Base-by-base conservation (phyloP, 1,284 basidiomycete species). In the Ganoderma sp. region DNA sequence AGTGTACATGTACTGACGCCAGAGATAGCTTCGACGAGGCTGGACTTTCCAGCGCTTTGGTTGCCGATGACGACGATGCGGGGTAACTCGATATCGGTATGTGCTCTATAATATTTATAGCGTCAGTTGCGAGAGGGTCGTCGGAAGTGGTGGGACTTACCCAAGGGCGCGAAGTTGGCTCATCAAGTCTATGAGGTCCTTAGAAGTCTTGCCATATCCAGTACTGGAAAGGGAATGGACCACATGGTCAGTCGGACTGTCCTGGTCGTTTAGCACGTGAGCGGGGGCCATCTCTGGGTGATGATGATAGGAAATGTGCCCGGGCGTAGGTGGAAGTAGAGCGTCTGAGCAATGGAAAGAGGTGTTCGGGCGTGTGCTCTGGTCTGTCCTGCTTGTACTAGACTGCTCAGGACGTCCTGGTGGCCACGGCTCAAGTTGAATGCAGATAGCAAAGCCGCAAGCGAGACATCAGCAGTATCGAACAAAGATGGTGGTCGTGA, bases 11-110 rank as follows among this genome's bases (percentile, higher is more conserved):
- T 12, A 50, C 48, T 50, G 22, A 50, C 48, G 3, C 85, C 86
- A n/a, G 84, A 87, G 0, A 89, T 85, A 0, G 86, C 87, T 68
- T 89, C 88, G 0, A 89, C 85, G 0, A 69, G 66, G 67, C 72
- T 66, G 45, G 62, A 75, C 82, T 71, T 74, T 83, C 88, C 87
- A 0, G 88, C 76, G 50, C 73, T 75, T 66, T 78, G 76, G 60
- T 76, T 76, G 0, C 77, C 77, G 17, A 78, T 76, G 50, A 77
- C 76, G 8, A 73, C 76, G 34, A 78, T 73, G 3, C 76, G 74
- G 17, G 77, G 77, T 0, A 78, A 70, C 48, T 77, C 75, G 9
- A 78, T 52, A 50, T 75, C 72, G 39, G n/a, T 50, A 12, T 50
- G 48, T 50, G 48, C 48, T 1, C 48, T 50, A 12, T 5, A 50